These are phyloP conservation scores for Fusarium sororula DNA, from an alignment of 2,329 filamentous ascomycete genomes.

Conservation along the genomic window DNA sequence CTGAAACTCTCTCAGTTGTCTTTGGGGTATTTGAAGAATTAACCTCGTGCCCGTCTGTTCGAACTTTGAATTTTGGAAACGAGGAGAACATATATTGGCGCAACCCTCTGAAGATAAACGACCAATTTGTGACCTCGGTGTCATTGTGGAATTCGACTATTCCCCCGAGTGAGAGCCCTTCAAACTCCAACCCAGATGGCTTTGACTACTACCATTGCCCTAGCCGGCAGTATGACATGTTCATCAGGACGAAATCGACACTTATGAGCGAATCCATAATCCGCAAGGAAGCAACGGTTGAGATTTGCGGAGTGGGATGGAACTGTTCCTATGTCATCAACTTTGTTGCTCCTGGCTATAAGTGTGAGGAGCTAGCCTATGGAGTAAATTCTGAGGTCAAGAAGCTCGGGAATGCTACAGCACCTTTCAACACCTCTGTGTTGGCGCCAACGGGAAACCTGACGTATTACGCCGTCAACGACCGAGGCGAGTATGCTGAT, in stretches of 20 bases:
- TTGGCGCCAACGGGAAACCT: not conserved
- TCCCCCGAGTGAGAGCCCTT: not conserved
- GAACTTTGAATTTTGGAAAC: not conserved
- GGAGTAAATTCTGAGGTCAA: not conserved
- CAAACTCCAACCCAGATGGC: not conserved
- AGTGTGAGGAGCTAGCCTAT: not conserved
- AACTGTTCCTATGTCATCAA: slow-evolving; percentile 6
- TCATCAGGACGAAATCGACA: not conserved
- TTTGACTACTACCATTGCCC: too few relatives aligned
- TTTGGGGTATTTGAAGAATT: rapidly evolving
- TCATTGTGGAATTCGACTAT: not conserved
- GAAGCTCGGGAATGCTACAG: not conserved
- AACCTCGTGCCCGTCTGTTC: rapidly evolving
- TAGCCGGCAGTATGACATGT: too few relatives aligned
- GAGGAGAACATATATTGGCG: not conserved
- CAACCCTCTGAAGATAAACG: rapidly evolving
- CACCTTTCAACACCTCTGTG: not conserved
- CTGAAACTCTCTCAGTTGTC: rapidly evolving
- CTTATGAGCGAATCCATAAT: rapidly evolving
- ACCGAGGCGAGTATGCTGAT: rapidly evolving
- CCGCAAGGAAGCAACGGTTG: not conserved
- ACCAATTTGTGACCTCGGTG: not conserved
- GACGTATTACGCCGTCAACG: not conserved
- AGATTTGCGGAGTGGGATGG: not conserved
- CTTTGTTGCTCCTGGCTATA: slow-evolving; percentile 16